phyloP scores from a whole-genome alignment of 2,329 filamentous ascomycete species.

The Aspergillus sp. region DNA sequence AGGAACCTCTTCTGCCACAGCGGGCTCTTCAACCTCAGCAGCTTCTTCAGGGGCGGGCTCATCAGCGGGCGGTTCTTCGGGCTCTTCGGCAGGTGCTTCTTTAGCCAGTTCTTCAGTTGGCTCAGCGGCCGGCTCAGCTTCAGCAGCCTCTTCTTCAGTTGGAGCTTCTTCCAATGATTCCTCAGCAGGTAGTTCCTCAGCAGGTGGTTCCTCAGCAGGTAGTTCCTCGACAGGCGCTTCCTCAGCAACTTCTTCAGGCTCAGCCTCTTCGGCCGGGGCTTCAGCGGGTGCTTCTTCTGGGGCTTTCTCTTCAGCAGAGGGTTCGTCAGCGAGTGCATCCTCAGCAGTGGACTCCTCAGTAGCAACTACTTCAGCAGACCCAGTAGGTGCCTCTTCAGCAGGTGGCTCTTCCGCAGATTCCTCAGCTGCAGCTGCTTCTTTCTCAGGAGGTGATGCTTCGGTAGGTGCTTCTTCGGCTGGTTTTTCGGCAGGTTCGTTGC shows the following conservation, averaged over 20 bases:
- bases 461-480: not conserved
- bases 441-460: slow-evolving; percentile 6
- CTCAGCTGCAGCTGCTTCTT: slow-evolving; percentile 4
- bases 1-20: slow-evolving; percentile 6
- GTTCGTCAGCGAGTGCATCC: too few species aligned
- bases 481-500: not conserved
- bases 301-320: too few species aligned
- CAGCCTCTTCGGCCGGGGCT: slow-evolving; percentile 5
- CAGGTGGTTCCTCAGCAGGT: not conserved
- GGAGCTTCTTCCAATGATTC: slow-evolving; percentile 2
- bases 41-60: slow-evolving; percentile 9
- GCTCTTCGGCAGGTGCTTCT: slow-evolving; percentile 12
- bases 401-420: slow-evolving; percentile 1
- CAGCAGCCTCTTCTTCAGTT: slow-evolving; percentile 3
- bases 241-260: slow-evolving; percentile 1
- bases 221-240: not conserved
- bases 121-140: not conserved
- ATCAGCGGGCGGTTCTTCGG: slow-evolving; percentile 7
- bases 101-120: not conserved
- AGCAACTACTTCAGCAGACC: too few species aligned
- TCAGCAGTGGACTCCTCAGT: too few species aligned
- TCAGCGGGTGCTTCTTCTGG: slow-evolving; percentile 4
- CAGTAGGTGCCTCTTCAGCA: not conserved
- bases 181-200: not conserved
- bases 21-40: slow-evolving; percentile 5